A percentile compares a stretch with the other conserved stretches of the same genome.
Conservation (phyloP, 2,329 filamentous ascomycete genomes). For the Talaromyces pinophilus region DNA sequence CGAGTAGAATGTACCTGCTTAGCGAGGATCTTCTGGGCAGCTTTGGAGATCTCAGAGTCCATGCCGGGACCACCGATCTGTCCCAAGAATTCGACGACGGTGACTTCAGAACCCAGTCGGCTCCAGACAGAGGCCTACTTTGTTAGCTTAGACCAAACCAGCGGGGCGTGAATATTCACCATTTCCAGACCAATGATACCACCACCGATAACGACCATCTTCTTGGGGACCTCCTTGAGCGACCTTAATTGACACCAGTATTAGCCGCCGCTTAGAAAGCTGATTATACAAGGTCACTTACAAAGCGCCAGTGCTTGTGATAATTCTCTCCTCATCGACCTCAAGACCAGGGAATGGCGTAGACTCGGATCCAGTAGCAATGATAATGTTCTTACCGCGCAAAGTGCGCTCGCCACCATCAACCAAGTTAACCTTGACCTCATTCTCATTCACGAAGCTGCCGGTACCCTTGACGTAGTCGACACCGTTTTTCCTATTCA, state of each 20-base stretch:
- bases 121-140: conserved; percentile 84
- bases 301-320: conserved; percentile 94
- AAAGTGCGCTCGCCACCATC: conserved; percentile 90
- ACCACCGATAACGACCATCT: conserved; percentile 95
- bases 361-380: conserved; percentile 92
- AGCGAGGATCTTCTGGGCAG: conserved; percentile 84
- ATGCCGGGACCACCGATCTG: conserved; percentile 98
- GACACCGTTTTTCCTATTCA: conserved; percentile 79
- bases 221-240: conserved; percentile 87
- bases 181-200: conserved; percentile 99
- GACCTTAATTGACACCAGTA: conserved; percentile 40
- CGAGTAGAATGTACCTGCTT: conserved; percentile 63
- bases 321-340: conserved; percentile 95
- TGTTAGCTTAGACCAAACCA: conserved; percentile 13
- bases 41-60: conserved; percentile 91
- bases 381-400: conserved; percentile 94
- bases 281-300: neutral
- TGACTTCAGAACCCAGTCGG: conserved; percentile 87
- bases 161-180: conserved; percentile 51
- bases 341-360: conserved; percentile 95
- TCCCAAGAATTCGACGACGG: conserved; percentile 92
- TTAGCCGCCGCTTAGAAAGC: neutral
- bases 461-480: conserved; percentile 96
- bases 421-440: conserved; percentile 83
- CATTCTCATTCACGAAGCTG: conserved; percentile 83